phyloP scores from a whole-genome alignment of 257 asterid species.

The Ophiorrhiza pumila region DNA sequence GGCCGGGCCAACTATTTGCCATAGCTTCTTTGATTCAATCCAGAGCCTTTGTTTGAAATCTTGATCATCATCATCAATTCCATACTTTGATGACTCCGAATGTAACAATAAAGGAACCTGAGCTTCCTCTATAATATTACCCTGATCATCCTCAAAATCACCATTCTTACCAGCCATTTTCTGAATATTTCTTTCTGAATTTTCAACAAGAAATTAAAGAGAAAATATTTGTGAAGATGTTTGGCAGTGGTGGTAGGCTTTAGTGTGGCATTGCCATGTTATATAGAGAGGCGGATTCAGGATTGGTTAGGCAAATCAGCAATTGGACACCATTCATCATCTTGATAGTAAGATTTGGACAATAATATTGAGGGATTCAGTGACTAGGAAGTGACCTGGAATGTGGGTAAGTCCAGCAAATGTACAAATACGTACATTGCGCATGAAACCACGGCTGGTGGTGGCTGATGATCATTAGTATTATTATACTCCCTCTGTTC shows the following conservation, averaged over 20 bases:
- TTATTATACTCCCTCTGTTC: too few species aligned
- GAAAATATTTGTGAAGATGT: neutral
- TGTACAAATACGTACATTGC: too few species aligned
- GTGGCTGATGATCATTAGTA: too few species aligned
- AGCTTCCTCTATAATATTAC: slow-evolving; percentile 26
- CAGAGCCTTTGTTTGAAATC: slow-evolving; percentile 30
- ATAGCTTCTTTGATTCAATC: slow-evolving; percentile 73
- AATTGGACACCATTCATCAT: too few species aligned
- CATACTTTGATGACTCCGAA: slow-evolving; percentile 5
- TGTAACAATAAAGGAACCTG: slow-evolving; percentile 38
- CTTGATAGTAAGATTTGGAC: too few species aligned
- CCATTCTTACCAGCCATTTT: slow-evolving; percentile 29
- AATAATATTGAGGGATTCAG: too few species aligned
- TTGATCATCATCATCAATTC: slow-evolving; percentile 17
- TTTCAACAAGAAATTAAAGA: neutral
- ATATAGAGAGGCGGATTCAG: too few species aligned
- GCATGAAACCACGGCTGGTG: too few species aligned
- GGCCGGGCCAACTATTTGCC: slow-evolving; percentile 84
- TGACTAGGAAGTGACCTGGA: too few species aligned
- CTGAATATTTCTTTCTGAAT: neutral
- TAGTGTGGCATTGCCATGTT: too few species aligned
- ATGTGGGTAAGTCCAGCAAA: too few species aligned
- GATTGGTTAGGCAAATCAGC: too few species aligned
- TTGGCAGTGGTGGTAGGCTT: neutral
- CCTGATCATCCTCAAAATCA: neutral